Evolutionary conservation across 176 grass and related monocot genomes (phyloP), one percentile per base, ranked within the genome.

Genomic region (Juncus inflexus): DNA sequence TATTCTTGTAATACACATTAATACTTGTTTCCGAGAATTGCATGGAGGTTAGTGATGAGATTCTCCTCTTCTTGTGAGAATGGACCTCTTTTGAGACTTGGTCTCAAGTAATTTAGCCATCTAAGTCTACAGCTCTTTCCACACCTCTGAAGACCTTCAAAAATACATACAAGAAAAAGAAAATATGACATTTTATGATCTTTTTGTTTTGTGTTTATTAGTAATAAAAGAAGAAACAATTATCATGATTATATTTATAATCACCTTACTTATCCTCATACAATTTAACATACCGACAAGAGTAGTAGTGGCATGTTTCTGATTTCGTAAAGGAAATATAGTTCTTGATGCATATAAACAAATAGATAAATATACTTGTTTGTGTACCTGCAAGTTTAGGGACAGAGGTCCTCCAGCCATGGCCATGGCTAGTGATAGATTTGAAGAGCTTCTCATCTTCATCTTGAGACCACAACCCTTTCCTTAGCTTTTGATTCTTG

Each of bases 361-460:
- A 28, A 28, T 28, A 28, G 19, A 47, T 47, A 9, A 47, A 47
- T 47, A 47, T 47, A 47, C 43, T 47, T 47, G 43, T 28, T 28
- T 37, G 52, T 10, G 50, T 69, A 90, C 83, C 87, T 74, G 87
- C 76, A 3, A 86, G 56, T 49, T 86, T 90, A 60, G 87, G 80
- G 55, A 86, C 76, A 15, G 87, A 85, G 8, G 83, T 90, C 87
- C 87, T 86, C 70, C 79, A 90, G 51, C 83, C 83, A 4, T 90
- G 74, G 68, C 87, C 87, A 51, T 83, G 82, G 66, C 79, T 80
- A 52, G 83, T 81, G 72, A 90, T 83, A 75, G 86, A 78, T 52
- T 78, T 83, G 47, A 90, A 76, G 15, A 90, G 83, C 80, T 83
- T 90, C 47, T 86, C 83, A 8, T 90, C 87, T 72, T 90, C 87